These are phyloP conservation scores for Monosporascus sp. DNA, from an alignment of 2,329 filamentous ascomycete species.

Conservation along the genomic window DNA sequence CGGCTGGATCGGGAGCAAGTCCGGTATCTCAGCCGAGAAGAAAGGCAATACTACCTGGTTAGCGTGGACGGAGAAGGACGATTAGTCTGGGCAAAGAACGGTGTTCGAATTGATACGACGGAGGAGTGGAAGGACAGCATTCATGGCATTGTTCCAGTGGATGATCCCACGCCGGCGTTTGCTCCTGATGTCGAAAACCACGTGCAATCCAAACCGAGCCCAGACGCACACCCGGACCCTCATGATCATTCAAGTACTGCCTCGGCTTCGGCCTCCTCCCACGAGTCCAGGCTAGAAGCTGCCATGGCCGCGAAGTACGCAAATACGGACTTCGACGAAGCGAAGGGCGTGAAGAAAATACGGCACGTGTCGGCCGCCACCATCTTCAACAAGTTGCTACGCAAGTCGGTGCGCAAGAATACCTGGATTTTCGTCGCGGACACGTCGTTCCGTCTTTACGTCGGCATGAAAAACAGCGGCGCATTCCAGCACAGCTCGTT, in stretches of 20 bases:
- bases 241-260: conserved; percentile 9
- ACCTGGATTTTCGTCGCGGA: conserved; percentile 94
- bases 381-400: conserved; percentile 71
- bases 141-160: conserved; percentile 61
- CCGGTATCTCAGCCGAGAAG: conserved; percentile 76
- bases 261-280: conserved; percentile 29
- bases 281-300: conserved; percentile 47
- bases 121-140: conserved; percentile 73
- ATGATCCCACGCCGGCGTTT: conserved; percentile 55
- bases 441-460: conserved; percentile 76
- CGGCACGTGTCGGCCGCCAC: conserved; percentile 65
- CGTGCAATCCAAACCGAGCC: conserved; percentile 15
- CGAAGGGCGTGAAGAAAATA: conserved; percentile 47
- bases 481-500: conserved; percentile 91
- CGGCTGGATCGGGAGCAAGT: conserved; percentile 73
- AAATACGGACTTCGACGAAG: conserved; percentile 55
- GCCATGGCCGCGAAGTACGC: conserved; percentile 60
- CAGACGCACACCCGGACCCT: conserved; percentile 18
- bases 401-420: conserved; percentile 75
- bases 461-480: conserved; percentile 84
- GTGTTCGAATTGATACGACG: conserved; percentile 69
- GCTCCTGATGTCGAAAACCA: conserved; percentile 26
- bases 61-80: conserved; percentile 67
- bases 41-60: conserved; percentile 75
- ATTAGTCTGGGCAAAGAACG: conserved; percentile 85